Evolutionary conservation across 768 basidiomycete genomes (phyloP).

Genomic region (Paxillus ammoniavirescens): DNA sequence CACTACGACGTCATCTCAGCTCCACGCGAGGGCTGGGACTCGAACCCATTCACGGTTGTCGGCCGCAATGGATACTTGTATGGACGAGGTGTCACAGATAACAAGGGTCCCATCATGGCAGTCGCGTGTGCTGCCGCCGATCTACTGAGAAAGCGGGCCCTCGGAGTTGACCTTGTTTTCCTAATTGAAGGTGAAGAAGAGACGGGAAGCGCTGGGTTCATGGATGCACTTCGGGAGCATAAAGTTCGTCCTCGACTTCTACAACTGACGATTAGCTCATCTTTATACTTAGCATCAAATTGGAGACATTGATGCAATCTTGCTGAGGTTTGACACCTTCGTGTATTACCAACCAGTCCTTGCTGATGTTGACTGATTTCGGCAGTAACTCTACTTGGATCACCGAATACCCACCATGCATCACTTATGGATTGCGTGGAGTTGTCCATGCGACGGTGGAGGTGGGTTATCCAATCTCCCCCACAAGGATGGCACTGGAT

Average conservation of each 20-base stretch:
- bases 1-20: conserved; percentile 98
- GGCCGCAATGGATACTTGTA: conserved; percentile 89
- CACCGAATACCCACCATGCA: conserved; percentile 85
- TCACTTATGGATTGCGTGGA: conserved; percentile 93
- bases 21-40: conserved; percentile 68
- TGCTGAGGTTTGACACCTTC: conserved; percentile 61
- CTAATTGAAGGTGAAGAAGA: conserved; percentile 97
- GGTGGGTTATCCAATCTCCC: conserved; percentile 36
- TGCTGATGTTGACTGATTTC: conserved; percentile 1
- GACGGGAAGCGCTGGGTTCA: conserved; percentile 86
- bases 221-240: conserved; percentile 67
- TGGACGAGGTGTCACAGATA: conserved; percentile 88
- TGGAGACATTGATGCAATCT: conserved; percentile 84
- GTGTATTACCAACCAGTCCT: not conserved
- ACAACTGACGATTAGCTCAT: not conserved
- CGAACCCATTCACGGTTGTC: conserved; percentile 78
- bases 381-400: conserved; percentile 97
- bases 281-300: conserved; percentile 59
- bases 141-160: conserved; percentile 63
- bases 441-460: conserved; percentile 86
- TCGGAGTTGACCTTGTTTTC: conserved; percentile 86
- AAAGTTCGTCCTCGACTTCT: conserved; percentile 49
- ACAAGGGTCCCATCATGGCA: conserved; percentile 95
- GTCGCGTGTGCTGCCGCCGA: conserved; percentile 87
- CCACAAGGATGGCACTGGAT: not conserved